These are phyloP conservation scores for Fusarium mundagurra DNA, from an alignment of 2,329 filamentous ascomycete species.

Conservation along the genomic window DNA sequence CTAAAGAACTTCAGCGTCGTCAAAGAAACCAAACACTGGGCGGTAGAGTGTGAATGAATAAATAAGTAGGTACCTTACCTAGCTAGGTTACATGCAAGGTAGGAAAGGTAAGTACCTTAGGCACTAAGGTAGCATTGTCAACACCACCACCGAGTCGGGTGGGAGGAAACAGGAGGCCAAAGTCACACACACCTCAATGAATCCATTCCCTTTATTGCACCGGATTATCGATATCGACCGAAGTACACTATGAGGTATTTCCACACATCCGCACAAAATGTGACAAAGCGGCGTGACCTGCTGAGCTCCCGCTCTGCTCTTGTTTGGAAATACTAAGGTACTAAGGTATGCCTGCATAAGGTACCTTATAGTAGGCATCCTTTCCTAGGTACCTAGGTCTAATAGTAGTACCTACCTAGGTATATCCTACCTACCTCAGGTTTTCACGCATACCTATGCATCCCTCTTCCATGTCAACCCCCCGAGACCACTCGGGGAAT, in stretches of 20 bases:
- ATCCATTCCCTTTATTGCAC: conserved; percentile 11
- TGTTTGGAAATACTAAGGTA: conserved; percentile 8
- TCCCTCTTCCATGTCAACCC: conserved; percentile 14
- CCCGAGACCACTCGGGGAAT: conserved; percentile 9
- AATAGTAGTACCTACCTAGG: too few species aligned
- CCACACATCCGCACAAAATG: conserved; percentile 21
- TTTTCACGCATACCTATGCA: conserved; percentile 12
- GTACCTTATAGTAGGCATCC: not conserved
- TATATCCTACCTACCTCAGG: too few species aligned
- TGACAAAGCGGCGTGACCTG: conserved; percentile 36
- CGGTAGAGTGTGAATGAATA: not conserved
- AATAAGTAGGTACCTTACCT: not conserved
- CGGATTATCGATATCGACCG: conserved; percentile 6
- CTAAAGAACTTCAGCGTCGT: not conserved
- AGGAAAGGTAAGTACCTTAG: too few species aligned
- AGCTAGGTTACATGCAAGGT: not conserved
- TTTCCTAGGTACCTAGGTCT: too few species aligned
- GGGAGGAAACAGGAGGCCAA: conserved; percentile 22
- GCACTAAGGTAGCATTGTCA: too few species aligned
- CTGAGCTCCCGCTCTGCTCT: conserved; percentile 22
- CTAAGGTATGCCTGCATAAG: not conserved
- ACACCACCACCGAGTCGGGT: not conserved
- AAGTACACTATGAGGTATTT: conserved; percentile 40
- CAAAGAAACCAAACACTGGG: not conserved
- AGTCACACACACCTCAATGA: conserved; percentile 15